Evolutionary conservation across 176 grass and related monocot genomes (phyloP), one percentile per base, ranked within the genome.

Genomic region (Miscanthus lutarioriparius): DNA sequence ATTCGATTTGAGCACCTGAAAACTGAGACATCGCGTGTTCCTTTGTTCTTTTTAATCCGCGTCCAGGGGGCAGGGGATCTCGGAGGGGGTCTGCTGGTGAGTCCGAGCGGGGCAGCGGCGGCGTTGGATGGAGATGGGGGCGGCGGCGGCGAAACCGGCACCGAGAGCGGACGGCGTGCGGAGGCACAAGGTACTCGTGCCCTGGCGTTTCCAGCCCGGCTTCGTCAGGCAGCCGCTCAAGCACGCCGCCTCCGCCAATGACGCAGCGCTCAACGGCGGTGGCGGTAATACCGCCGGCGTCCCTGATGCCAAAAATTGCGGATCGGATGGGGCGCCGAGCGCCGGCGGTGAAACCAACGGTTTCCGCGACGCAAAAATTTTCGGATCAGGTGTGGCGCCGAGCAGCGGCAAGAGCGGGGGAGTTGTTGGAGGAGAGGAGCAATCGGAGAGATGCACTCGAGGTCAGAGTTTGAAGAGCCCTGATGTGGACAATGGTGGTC

Each of bases 171-270:
- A 11, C 40, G 71, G 85, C 33, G 25, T 19, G 70, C 75, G 41
- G 89, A 83, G 81, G 76, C 75, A 70, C 81, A 91, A 91, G 76
- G 81, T 65, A 41, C 14, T 84, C 53, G 33, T 16, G 53, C 2
- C 81, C 10, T 91, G 89, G 89, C 89, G 89, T 39, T 91, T 91
- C 89, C 85, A 80, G 76, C 63, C 48, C 19, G 25, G 64, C 49
- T 71, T 43, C 85, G 81, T 76, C 69, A 79, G 85, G 89, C 4
- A 35, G 14, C 80, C 45, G 23, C 23, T 26, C 80, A 84, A 76
- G 61, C n/a, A 3, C 35, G 20, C 78, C 25, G 14, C 56, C 45
- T 40, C 78, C 10, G 35, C 22, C 22, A 67, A 35, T 19, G 65
- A 1, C 64, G 22, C 7, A 10, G 15, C 39, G 27, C 38, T 79